Evolutionary conservation across 208 protist species (phyloP), one percentile per base, ranked within the genome.

Genomic region (Trypanosoma scelopori): DNA sequence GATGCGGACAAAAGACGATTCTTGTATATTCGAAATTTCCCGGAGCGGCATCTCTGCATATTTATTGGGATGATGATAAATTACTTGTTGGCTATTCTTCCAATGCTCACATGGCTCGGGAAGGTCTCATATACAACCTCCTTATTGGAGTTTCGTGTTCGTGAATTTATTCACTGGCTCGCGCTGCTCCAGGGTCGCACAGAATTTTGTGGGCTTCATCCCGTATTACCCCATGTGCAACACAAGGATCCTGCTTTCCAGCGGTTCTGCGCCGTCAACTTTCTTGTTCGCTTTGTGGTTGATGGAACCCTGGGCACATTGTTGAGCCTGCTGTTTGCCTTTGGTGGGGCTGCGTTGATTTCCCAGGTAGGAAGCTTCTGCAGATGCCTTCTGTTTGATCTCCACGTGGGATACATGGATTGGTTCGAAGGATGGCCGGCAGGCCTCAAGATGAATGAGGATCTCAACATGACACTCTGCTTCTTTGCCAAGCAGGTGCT

Each of bases 381-480:
- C 27, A 78, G 81, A 15, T 66, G 79, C 55, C 84, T 81, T 55
- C 61, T 95, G 23, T 88, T 83, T 50, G 85, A 92, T 52, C 28
- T 87, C 12, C 90, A 95, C 79, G 73, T 88, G 50, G 69, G 74
- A n/a, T 93, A 92, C 73, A 84, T 97, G 67, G 71, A 93, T 56
- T 98, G 95, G 95, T 91, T 97, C 63, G 87, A 93, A 53, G 89
- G 92, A 41, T 97, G 90, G 85, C 95, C 95, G 2, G 91, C 89
- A 9, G 95, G 95, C 6, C 77, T 98, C n/a, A 98, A 98, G 79
- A 77, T 96, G 48, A 98, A 98, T 78, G 87, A 91, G 59, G 89
- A 97, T 53, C 69, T 98, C 9, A 93, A 92, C 69, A 82, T 82
- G 67, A 86, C 87, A 9, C 72, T 97, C 37, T 93, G 89, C 65